Evolutionary conservation across 768 basidiomycete genomes (phyloP).

Genomic region (Pleurotus giganteus): DNA sequence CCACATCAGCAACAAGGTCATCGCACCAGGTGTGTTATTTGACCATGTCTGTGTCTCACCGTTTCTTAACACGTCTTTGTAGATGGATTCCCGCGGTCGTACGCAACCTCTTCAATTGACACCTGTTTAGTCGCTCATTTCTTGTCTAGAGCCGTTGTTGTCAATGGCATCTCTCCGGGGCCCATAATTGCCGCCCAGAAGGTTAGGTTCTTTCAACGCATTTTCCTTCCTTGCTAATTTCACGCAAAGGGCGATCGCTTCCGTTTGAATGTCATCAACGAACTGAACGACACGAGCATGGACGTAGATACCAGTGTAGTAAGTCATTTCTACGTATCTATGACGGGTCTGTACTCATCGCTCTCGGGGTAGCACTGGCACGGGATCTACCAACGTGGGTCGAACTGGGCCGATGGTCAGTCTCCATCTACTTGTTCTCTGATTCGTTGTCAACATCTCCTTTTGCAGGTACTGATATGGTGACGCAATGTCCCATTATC

Average conservation of each 20-base stretch:
- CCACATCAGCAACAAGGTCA: background rate
- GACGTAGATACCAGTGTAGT: conserved; percentile 28
- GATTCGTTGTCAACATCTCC: background rate
- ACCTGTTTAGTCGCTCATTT: background rate
- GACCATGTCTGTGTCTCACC: too few species aligned
- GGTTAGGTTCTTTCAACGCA: background rate
- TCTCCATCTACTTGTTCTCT: background rate
- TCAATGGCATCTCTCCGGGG: background rate
- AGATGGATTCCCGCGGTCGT: background rate
- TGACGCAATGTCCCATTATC: conserved; percentile 48
- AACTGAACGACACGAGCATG: conserved; percentile 37
- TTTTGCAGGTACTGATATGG: conserved; percentile 1
- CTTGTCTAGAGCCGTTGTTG: background rate
- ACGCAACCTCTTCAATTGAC: background rate
- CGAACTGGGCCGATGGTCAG: conserved; percentile 46
- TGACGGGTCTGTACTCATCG: background rate
- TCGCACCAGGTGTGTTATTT: background rate
- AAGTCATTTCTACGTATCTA: conserved; percentile 5
- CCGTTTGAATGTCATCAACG: conserved; percentile 42
- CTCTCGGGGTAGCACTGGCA: conserved; percentile 45
- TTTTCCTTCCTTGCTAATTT: background rate
- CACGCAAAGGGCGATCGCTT: conserved; percentile 32
- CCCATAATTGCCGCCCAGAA: background rate
- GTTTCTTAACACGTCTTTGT: background rate
- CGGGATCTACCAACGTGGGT: conserved; percentile 40